Evolutionary conservation across 352 stramenopile genomes (phyloP).

Genomic region (Elongisporangium prolatum): DNA sequence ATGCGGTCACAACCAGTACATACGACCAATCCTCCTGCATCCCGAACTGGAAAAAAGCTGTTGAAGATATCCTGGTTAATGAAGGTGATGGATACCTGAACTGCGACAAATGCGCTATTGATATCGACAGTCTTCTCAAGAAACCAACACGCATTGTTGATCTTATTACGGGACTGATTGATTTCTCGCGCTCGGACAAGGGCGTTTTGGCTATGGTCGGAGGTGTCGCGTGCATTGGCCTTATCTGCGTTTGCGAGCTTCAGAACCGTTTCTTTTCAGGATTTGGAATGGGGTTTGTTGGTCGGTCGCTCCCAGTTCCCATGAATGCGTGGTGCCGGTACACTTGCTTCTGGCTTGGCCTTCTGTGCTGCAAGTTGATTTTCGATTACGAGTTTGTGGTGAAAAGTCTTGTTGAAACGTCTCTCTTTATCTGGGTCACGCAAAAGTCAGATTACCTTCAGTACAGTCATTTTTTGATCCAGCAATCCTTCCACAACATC

Average conservation of each 20-base stretch:
- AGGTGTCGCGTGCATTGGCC: conserved; percentile 50
- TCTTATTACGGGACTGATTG: conserved; percentile 51
- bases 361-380: conserved; percentile 75
- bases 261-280: conserved; percentile 68
- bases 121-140: conserved; percentile 60
- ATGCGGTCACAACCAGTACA: conserved; percentile 11
- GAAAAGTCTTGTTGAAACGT: conserved; percentile 79
- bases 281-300: conserved; percentile 73
- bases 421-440: conserved; percentile 76
- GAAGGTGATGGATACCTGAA: conserved; percentile 53
- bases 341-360: conserved; percentile 76
- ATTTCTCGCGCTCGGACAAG: conserved; percentile 27
- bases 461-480: conserved; percentile 85
- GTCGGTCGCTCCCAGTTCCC: conserved; percentile 68
- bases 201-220: conserved; percentile 28
- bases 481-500: conserved; percentile 75
- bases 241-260: conserved; percentile 63
- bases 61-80: conserved; percentile 47
- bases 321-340: conserved; percentile 76
- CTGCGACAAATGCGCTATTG: conserved; percentile 64
- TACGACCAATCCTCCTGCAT: conserved; percentile 64
- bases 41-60: conserved; percentile 33
- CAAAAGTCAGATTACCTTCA: conserved; percentile 61
- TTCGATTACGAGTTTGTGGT: conserved; percentile 86
- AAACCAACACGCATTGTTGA: conserved; percentile 36